Base-by-base conservation (phyloP, 345 rosid species). In the Corchorus capsularis region DNA sequence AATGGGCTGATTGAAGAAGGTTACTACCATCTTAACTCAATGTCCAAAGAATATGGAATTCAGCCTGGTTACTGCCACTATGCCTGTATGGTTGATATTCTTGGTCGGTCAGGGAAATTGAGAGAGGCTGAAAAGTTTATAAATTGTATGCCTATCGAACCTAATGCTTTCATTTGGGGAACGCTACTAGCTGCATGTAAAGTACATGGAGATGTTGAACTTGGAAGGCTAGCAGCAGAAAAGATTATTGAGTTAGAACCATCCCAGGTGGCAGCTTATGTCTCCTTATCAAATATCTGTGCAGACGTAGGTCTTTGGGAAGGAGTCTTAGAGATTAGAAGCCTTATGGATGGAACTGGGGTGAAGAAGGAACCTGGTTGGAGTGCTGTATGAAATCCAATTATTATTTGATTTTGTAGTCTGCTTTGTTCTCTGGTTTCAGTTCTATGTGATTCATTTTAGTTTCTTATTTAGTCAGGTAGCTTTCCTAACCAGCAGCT, bases 301-400 rank as follows among this genome's bases (percentile, higher is more conserved):
- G 96, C 96, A 45, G 91, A 89, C 76, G 79, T 80, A 69, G 97
- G 98, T 72, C 91, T 86, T 66, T 91, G 98, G 98, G 91, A 90
- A 60, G 92, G 85, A 70, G 94, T 84, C 45, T 74, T 77, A 62
- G 85, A 87, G 75, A 83, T 88, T 46, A 83, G 98, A 79, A 84
- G 78, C 72, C 78, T 75, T 32, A 90, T 93, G 97, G 82, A 79
- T 75, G 88, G 87, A 72, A 80, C 78, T 53, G 87, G 91, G 39
- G 82, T 83, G 64, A 78, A 68, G 62, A 93, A 93, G 83, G 87
- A 87, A 72, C 86, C 88, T 72, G 98, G 92, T 71, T 83, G 92
- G 93, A 91, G 97, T 85, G 80, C 68, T 56, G 69, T 81, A 61
- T 90, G 82, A 89, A 55, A 67, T 72, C 20, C 52, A 20, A 17